These are phyloP conservation scores for Colletotrichum simmondsii DNA, from an alignment of 2,329 filamentous ascomycete species.

Conservation along the genomic window DNA sequence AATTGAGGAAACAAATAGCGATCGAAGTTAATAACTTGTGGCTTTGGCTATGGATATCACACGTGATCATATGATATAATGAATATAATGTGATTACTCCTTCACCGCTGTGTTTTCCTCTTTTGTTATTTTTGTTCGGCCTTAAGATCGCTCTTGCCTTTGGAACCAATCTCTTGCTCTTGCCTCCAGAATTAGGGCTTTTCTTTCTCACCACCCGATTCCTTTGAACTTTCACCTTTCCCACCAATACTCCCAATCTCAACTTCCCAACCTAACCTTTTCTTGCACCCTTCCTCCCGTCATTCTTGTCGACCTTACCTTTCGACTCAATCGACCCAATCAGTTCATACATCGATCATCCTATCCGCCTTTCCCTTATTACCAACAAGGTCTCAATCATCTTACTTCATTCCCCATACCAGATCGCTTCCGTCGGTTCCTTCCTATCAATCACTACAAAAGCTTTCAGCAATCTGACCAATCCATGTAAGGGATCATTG, in stretches of 20 bases:
- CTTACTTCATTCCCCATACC: no score
- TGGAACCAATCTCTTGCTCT: background rate
- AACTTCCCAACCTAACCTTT: background rate
- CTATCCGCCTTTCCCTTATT: background rate
- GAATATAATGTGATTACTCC: background rate
- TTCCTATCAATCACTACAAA: background rate
- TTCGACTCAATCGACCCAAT: no score
- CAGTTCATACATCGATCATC: no score
- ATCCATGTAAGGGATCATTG: background rate
- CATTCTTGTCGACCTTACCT: no score
- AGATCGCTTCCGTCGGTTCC: no score
- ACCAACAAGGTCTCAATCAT: no score
- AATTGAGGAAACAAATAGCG: no score
- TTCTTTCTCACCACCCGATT: background rate
- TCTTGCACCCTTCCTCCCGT: no score
- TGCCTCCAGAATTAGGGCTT: background rate
- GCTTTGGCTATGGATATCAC: background rate
- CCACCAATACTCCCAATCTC: background rate
- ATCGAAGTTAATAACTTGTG: no score
- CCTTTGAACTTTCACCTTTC: background rate
- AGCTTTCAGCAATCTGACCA: background rate
- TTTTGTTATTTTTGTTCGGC: background rate
- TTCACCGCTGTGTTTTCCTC: background rate
- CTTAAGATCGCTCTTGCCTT: background rate
- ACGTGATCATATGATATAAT: background rate